Base-by-base conservation (phyloP, 1,139 yeast genomes). In the Diutina rugosa region DNA sequence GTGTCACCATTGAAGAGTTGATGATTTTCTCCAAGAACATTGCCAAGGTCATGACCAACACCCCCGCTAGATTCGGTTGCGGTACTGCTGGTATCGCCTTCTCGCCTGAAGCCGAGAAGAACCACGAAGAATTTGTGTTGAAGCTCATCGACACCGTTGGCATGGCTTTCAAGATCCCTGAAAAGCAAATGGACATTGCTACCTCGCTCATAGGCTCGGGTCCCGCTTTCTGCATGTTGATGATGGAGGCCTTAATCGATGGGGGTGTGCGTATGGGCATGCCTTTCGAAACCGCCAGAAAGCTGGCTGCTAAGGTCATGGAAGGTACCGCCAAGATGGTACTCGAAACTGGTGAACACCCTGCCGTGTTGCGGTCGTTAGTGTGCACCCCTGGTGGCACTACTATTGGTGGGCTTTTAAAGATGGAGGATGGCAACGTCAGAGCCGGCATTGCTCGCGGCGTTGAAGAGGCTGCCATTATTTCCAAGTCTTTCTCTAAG, bases 371-470 rank as follows among this genome's bases (percentile, higher is more conserved):
- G 68, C 87, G 89, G 67, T 85, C 88, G 68, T 87, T 86, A 65
- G 95, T 93, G 6, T 90, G 97, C 67, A 93, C 99, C 0, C 99
- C 99, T 18, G 99, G 95, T 44, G 99, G 99, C 46, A 91, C 97
- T 56, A 93, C 99, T 8, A 93, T 95, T 67, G 96, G 97, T 4
- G 99, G 99, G 0, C 76, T 95, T 60, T 79, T 91, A 69, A 89
- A 84, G 63, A 82, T 95, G 86, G 99, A 93, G 72, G 97, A 90
- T 63, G 84, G 84, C 56, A 95, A 91, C 53, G 88, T 93, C 55
- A 84, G 97, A 72, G 81, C 90, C 55, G 90, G 90, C 28, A 86
- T 93, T 64, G 84, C 96, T 55, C 79, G 90, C 63, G 96, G 96
- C 54, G 87, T 93, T 30, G 93, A 88, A 67, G 96, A 90, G 67